Evolutionary conservation across 345 rosid species (phyloP), one percentile per base, ranked within the genome.

Genomic region (Brassica cretica): DNA sequence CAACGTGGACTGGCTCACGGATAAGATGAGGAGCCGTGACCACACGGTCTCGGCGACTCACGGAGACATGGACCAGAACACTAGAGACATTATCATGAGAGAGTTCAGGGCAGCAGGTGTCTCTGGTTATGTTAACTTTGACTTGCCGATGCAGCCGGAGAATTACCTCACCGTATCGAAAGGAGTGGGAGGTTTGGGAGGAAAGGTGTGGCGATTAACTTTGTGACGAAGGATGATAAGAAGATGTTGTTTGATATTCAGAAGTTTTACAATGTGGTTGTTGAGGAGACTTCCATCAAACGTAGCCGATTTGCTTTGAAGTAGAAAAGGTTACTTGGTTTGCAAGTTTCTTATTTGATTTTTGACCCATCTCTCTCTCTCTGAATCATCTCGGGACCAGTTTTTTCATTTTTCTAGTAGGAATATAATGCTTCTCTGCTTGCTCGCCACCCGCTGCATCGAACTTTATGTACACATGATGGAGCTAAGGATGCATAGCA

Each of bases 401-500:
- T 53, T 21, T 76, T 77, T 39, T 61, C 9, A 1, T 33, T 33
- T 33, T 1, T 25, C 85, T 93, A 74, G 97, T 95, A 74, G 98
- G 99, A 63, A 86, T 95, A 68, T 95, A 19, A 93, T 85, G 97
- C 99, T 74, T 93, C 99, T 77, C 97, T 93, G 86, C 99, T 95
- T 84, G 96, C 91, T 66, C 76, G 76, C 70, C 97, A 93, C 21
- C 80, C 98, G 93, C 73, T 93, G 99, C 82, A 77, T 93, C 72
- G 99, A 95, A 79, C 96, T 95, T 77, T 95, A 90, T 78, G 98
- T 93, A 80, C 94, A 93, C 86, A 93, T 95, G 99, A 95, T 95
- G 99, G 99, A 93, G 81, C 84, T 87, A 77, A 86, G 99, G 90
- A 76, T 93, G 70, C 84, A 87, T 19, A 19, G 21, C 21, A 19